phyloP scores from a whole-genome alignment of 352 stramenopile species.

The Phytopythium aichiense region DNA sequence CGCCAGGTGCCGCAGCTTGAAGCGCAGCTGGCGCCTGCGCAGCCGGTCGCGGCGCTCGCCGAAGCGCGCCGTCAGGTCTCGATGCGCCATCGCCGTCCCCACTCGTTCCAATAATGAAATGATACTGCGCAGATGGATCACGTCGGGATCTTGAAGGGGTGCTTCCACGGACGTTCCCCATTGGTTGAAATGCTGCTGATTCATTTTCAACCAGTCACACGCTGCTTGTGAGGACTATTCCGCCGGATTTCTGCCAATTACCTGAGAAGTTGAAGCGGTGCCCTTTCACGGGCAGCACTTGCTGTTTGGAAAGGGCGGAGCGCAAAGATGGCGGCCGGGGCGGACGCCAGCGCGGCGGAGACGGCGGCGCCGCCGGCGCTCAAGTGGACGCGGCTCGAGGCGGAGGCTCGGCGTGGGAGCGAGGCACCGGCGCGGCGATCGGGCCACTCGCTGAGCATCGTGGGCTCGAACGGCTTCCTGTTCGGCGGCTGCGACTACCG shows the following conservation, averaged over 20 bases:
- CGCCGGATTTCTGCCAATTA: conserved; percentile 10
- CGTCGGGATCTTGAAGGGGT: conserved; percentile 42
- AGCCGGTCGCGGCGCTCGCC: conserved; percentile 31
- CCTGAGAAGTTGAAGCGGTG: not conserved
- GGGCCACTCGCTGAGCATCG: conserved; percentile 91
- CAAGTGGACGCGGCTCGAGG: conserved; percentile 56
- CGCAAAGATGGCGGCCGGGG: not conserved
- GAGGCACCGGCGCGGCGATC: conserved; percentile 88
- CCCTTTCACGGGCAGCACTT: not conserved
- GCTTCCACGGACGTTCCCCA: conserved; percentile 14
- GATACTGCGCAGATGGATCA: not conserved
- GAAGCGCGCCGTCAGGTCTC: conserved; percentile 56
- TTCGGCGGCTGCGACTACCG: conserved; percentile 92
- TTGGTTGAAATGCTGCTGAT: conserved; percentile 10
- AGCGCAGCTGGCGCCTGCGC: conserved; percentile 53
- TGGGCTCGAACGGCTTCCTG: conserved; percentile 87
- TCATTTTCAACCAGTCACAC: conserved; percentile 13
- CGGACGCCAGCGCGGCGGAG: not conserved
- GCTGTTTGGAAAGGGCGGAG: not conserved
- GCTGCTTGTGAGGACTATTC: not conserved
- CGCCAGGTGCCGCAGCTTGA: conserved; percentile 45
- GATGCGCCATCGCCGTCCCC: conserved; percentile 44
- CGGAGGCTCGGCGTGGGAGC: conserved; percentile 55
- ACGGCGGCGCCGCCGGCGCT: conserved; percentile 17
- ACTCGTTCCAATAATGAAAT: not conserved